These are phyloP conservation scores for Calonectria naviculata DNA, from an alignment of 2,329 filamentous ascomycete genomes.

Conservation along the genomic window DNA sequence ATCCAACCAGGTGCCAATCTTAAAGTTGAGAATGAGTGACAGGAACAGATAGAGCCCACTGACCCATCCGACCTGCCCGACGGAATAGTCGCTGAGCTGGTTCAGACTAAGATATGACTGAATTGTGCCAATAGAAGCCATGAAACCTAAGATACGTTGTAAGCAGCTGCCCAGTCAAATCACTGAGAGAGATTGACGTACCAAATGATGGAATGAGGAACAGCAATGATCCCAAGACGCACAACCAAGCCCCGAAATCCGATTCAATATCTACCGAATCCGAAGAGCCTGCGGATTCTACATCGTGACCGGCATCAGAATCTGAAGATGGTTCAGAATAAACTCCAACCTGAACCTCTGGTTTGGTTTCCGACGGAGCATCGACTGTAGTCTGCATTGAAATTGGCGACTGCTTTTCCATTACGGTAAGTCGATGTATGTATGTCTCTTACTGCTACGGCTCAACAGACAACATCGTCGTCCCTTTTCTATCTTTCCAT, in stretches of 20 bases:
- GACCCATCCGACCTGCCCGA: slow-evolving; percentile 59
- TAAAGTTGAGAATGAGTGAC: slow-evolving; percentile 55
- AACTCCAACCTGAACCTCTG: background rate
- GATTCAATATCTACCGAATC: slow-evolving; percentile 12
- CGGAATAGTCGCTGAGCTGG: slow-evolving; percentile 52
- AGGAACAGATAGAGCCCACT: slow-evolving; percentile 56
- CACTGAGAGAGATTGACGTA: background rate
- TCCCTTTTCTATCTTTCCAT: background rate
- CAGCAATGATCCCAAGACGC: slow-evolving; percentile 27
- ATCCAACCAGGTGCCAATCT: slow-evolving; percentile 59
- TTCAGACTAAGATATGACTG: slow-evolving; percentile 56
- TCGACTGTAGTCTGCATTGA: background rate
- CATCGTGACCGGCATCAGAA: slow-evolving; percentile 4
- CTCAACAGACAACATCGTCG: background rate
- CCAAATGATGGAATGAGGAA: slow-evolving; percentile 25
- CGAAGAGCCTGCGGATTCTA: slow-evolving; percentile 3
- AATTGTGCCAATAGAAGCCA: slow-evolving; percentile 56
- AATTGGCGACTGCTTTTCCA: background rate
- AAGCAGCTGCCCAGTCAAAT: background rate
- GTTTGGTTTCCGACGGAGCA: background rate
- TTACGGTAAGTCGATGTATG: background rate
- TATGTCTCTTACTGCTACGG: background rate
- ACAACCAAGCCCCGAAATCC: slow-evolving; percentile 21
- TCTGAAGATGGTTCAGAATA: background rate
- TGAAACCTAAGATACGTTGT: slow-evolving; percentile 48